Conservation (phyloP, 2,329 filamentous ascomycete genomes). For the Sporothrix mexicana region DNA sequence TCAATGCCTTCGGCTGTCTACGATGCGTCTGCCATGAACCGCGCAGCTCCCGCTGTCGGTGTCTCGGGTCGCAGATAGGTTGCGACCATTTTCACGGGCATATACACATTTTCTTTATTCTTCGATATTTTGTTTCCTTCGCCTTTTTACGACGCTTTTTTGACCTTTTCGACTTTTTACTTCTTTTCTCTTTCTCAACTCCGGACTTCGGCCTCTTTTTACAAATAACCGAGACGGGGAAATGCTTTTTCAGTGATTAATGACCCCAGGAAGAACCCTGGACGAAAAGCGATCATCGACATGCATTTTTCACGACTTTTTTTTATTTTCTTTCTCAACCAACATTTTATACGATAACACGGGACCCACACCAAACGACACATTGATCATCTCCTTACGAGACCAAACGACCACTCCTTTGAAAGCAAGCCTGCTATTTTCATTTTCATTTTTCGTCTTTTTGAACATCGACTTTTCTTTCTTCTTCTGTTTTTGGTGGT, state of each 20-base stretch:
- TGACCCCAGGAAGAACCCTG: slow-evolving; percentile 32
- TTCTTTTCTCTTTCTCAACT: slow-evolving; percentile 35
- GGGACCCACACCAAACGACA: slow-evolving; percentile 37
- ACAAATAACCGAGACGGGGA: slow-evolving; percentile 2
- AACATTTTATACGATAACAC: slow-evolving; percentile 30
- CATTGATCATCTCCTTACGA: slow-evolving; percentile 30
- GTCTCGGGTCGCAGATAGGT: slow-evolving; percentile 41
- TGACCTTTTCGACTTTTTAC: slow-evolving; percentile 10
- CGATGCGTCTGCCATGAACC: slow-evolving; percentile 39
- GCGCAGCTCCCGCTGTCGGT: slow-evolving; percentile 42
- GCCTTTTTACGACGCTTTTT: slow-evolving; percentile 25
- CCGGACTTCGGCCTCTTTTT: slow-evolving; percentile 26
- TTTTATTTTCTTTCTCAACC: slow-evolving; percentile 10
- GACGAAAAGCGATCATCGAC: slow-evolving; percentile 34
- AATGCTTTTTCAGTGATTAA: slow-evolving; percentile 35
- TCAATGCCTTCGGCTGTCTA: slow-evolving; percentile 45
- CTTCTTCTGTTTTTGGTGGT: slow-evolving; percentile 9
- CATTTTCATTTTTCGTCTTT: slow-evolving; percentile 23
- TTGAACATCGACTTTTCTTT: slow-evolving; percentile 1
- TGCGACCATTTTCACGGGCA: not conserved
- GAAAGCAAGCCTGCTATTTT: slow-evolving; percentile 32
- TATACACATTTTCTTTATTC: not conserved
- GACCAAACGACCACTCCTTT: slow-evolving; percentile 35
- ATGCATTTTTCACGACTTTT: slow-evolving; percentile 36
- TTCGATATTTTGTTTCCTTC: not conserved